These are phyloP conservation scores for Tetracladium setigerum DNA, from an alignment of 495 filamentous ascomycete species.

Conservation along the genomic window DNA sequence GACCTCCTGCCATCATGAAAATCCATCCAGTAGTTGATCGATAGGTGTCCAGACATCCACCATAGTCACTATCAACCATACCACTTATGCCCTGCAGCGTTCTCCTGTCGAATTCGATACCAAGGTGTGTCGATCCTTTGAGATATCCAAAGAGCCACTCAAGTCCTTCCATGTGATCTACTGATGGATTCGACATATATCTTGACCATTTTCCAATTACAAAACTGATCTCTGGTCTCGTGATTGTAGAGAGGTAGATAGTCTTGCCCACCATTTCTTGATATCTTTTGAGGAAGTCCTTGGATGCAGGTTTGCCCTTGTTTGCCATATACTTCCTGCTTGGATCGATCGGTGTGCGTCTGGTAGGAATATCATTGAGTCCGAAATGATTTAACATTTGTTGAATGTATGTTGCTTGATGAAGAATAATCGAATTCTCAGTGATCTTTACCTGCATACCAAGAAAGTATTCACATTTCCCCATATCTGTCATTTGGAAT, in stretches of 20 bases:
- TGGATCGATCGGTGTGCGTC: too few species aligned
- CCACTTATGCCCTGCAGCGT: neutral
- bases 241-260: neutral
- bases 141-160: neutral
- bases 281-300: neutral
- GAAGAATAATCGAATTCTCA: too few species aligned
- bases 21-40: slow-evolving; percentile 29
- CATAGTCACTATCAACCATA: neutral
- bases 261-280: neutral
- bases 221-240: neutral
- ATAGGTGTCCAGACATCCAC: neutral
- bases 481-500: too few species aligned
- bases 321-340: too few species aligned
- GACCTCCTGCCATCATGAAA: slow-evolving; percentile 27
- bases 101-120: neutral
- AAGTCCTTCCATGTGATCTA: neutral
- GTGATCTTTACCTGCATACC: too few species aligned
- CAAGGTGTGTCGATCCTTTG: neutral
- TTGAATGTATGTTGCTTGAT: too few species aligned
- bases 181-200: neutral
- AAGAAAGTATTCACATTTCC: too few species aligned
- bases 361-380: too few species aligned
- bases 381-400: too few species aligned
- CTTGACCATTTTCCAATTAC: neutral
- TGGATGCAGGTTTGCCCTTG: neutral